Evolutionary conservation across 1,284 basidiomycete genomes (phyloP).

Genomic region (Puccinia brachypodii): DNA sequence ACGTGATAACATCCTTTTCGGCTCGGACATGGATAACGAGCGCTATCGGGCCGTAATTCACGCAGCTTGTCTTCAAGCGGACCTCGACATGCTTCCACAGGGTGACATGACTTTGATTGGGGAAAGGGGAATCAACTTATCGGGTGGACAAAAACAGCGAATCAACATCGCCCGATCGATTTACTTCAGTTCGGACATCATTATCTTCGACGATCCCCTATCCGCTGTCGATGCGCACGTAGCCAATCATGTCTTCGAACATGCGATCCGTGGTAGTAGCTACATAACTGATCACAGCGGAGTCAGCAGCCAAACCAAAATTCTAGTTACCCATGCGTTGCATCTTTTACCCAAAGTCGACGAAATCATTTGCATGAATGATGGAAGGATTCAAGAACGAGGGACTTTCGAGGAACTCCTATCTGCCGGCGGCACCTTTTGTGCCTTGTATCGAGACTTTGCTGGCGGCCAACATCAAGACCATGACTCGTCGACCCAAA

Average conservation of each 20-base stretch:
- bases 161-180: constrained; percentile 68
- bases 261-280: constrained; percentile 71
- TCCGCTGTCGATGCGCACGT: constrained; percentile 89
- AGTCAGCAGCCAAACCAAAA: background rate
- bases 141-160: constrained; percentile 92
- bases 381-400: constrained; percentile 72
- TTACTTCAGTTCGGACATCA: constrained; percentile 80
- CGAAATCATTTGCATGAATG: constrained; percentile 64
- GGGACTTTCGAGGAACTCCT: constrained; percentile 74
- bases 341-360: constrained; percentile 54
- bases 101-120: constrained; percentile 90
- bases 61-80: constrained; percentile 72
- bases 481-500: background rate
- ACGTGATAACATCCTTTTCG: constrained; percentile 91
- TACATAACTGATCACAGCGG: background rate
- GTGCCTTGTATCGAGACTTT: constrained; percentile 69
- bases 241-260: constrained; percentile 75
- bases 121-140: constrained; percentile 64
- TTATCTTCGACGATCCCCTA: constrained; percentile 87
- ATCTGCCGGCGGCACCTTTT: constrained; percentile 66
- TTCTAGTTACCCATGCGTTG: constrained; percentile 26
- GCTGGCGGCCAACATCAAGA: constrained; percentile 59
- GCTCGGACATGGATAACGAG: constrained; percentile 72
- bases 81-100: constrained; percentile 87
- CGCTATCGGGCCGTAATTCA: constrained; percentile 76